Evolutionary conservation across 345 rosid genomes (phyloP).

Genomic region (Syzygium jambos): DNA sequence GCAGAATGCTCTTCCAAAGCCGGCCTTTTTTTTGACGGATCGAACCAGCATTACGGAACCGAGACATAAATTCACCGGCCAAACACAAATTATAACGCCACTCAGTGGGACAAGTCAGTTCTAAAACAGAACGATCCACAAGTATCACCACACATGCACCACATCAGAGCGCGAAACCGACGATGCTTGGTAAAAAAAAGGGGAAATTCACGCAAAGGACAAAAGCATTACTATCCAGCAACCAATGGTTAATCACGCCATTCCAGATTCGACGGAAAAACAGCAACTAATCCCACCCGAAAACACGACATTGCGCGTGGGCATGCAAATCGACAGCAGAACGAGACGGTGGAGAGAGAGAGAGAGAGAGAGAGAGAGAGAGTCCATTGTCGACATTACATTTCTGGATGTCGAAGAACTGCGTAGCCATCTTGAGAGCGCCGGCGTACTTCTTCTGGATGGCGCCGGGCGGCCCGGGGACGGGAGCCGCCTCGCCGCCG

Average conservation of each 20-base stretch:
- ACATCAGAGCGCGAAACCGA: background rate
- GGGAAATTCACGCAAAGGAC: background rate
- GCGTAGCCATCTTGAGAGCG: slow-evolving; percentile 71
- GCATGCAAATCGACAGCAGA: background rate
- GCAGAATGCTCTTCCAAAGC: background rate
- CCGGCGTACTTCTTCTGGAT: slow-evolving; percentile 64
- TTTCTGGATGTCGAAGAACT: slow-evolving; percentile 91
- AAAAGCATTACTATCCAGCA: background rate
- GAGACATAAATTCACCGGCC: background rate
- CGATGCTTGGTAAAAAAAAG: background rate
- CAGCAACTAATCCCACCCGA: background rate
- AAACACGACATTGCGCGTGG: background rate
- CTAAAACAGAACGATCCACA: background rate
- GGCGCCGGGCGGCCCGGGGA: slow-evolving; percentile 91
- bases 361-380: background rate
- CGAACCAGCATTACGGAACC: background rate
- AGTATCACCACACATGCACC: background rate
- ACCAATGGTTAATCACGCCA: background rate
- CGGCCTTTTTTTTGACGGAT: background rate
- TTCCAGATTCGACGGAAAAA: background rate
- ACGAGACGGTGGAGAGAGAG: background rate
- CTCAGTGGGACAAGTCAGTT: background rate
- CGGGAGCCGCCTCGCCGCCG: slow-evolving; percentile 33
- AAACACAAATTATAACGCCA: background rate
- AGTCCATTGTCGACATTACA: slow-evolving; percentile 18